These are phyloP conservation scores for Posidonia australis DNA, from an alignment of 106 monocot genomes.

Conservation along the genomic window DNA sequence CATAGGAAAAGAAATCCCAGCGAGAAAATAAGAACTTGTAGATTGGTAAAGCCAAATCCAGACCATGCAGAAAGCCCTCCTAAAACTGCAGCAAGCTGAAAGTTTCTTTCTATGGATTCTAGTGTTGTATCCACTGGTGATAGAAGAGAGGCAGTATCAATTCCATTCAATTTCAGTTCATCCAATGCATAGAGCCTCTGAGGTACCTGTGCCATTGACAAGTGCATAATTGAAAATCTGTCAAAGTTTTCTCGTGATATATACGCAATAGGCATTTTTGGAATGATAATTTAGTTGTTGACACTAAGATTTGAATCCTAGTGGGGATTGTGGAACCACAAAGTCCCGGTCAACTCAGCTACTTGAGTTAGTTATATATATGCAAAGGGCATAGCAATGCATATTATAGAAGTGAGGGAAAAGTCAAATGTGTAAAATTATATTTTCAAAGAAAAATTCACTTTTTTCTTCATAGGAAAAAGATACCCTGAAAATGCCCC, in stretches of 20 bases:
- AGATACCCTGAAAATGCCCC: no score
- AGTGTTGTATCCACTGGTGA: constrained; percentile 72
- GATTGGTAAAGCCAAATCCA: constrained; percentile 42
- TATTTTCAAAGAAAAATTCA: no score
- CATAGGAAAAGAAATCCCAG: constrained; percentile 52
- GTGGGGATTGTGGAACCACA: no score
- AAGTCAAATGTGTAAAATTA: no score
- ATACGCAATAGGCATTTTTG: background rate
- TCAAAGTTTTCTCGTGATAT: background rate
- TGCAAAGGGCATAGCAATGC: no score
- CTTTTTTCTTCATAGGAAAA: no score
- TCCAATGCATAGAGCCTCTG: constrained; percentile 73
- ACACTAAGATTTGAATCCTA: no score
- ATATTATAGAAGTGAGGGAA: no score
- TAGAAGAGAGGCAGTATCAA: constrained; percentile 56
- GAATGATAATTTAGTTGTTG: no score
- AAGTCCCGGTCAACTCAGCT: no score
- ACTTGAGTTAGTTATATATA: no score
- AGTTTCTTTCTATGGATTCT: constrained; percentile 64
- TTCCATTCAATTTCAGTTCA: constrained; percentile 85
- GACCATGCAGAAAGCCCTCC: constrained; percentile 51
- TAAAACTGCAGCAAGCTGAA: constrained; percentile 55
- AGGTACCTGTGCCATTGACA: constrained; percentile 35
- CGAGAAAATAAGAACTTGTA: constrained; percentile 44
- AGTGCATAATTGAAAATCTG: background rate